Base-by-base conservation (phyloP, 345 rosid species). In the Murraya koenigii region DNA sequence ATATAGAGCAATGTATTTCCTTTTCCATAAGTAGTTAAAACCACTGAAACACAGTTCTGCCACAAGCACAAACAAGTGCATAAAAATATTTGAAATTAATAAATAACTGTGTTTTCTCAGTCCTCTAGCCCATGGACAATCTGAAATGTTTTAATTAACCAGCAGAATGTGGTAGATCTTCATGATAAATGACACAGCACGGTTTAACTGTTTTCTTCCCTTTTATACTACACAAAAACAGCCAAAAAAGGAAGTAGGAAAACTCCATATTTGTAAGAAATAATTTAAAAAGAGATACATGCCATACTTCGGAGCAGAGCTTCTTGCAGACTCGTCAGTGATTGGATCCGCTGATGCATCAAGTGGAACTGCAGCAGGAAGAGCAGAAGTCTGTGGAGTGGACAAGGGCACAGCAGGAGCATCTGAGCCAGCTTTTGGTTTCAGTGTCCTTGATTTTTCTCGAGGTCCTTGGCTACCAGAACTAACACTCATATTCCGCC, bases 401-500 rank as follows among this genome's bases (percentile, higher is more conserved):
- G 85, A 63, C 35, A 69, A 13, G 32, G 52, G 75, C 4, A 79
- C 69, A 52, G 80, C 75, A 35, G 76, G 69, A 72, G 67, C 81
- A 79, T 84, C 89, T 59, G 84, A 36, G 79, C 56, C 82, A 2
- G 84, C 80, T 86, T 90, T 92, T 13, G 85, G 68, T 77, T 88
- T 92, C 1, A 79, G 71, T 9, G 88, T 73, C 69, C 92, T 83
- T 66, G 89, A 73, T 86, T 87, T 95, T 58, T 93, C 91, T 79
- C 86, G 82, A 41, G 83, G 74, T 73, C 87, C 87, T 81, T 82
- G 92, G 63, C 83, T 79, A 25, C 87, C 84, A n/a, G 84, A 83
- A 80, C 90, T 84, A 58, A 90, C 96, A 72, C 83, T 83, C 96
- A 93, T 80, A 82, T 95, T 92, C 80, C 98, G 85, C 99, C 98